A percentile compares a stretch with the other conserved stretches of the same genome.
phyloP scores from a whole-genome alignment of 306 rosid genomes.

The Gillenia trifoliata region DNA sequence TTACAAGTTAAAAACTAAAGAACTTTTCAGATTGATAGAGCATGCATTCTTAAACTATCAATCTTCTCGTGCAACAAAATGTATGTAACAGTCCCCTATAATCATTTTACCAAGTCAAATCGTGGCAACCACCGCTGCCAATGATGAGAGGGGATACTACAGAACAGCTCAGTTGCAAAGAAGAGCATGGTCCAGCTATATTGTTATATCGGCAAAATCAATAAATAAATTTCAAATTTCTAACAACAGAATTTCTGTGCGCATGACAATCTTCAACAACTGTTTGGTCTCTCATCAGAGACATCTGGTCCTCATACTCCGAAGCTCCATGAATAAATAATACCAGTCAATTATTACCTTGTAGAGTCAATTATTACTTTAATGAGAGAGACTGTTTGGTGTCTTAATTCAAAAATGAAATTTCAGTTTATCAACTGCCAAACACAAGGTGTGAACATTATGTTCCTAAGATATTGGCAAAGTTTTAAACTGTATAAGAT shows the following conservation, averaged over 20 bases:
- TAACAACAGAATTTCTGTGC: neutral
- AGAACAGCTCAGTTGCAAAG: neutral
- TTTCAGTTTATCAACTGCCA: neutral
- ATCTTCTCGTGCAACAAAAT: neutral
- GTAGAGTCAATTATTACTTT: neutral
- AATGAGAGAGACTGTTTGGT: neutral
- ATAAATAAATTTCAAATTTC: neutral
- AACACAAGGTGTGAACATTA: neutral
- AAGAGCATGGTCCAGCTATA: neutral
- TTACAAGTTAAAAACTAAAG: neutral
- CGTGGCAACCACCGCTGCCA: neutral
- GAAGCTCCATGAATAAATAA: neutral
- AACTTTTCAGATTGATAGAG: neutral
- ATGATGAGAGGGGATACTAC: neutral
- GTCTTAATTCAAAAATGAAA: neutral
- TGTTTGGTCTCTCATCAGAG: neutral
- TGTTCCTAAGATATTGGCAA: neutral
- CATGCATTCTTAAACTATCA: neutral
- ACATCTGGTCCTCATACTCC: neutral
- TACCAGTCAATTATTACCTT: neutral
- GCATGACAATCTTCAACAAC: neutral
- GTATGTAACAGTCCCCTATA: neutral
- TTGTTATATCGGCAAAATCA: neutral
- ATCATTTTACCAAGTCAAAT: neutral
- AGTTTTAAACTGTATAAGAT: neutral